phyloP scores from a whole-genome alignment of 2,329 filamentous ascomycete genomes.

The Neonectria faginata region DNA sequence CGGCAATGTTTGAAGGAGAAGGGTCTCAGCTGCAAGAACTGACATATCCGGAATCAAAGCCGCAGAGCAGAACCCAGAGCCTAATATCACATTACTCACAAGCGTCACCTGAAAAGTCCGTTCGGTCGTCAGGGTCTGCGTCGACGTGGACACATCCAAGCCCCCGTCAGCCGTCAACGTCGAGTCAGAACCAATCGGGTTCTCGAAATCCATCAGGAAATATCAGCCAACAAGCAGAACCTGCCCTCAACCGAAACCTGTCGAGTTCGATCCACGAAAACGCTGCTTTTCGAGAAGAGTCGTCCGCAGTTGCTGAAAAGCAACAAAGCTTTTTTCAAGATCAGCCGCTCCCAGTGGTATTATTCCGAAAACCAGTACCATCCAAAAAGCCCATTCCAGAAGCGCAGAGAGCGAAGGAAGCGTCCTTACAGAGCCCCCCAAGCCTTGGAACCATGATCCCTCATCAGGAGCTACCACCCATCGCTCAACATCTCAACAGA shows the following conservation, averaged over 20 bases:
- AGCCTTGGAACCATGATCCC: slow-evolving; percentile 55
- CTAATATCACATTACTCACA: slow-evolving; percentile 39
- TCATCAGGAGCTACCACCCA: slow-evolving; percentile 51
- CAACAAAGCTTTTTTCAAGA: neutral
- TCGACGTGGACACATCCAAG: slow-evolving; percentile 26
- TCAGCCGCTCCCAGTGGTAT: slow-evolving; percentile 10
- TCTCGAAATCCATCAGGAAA: slow-evolving; percentile 19
- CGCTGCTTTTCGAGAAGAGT: slow-evolving; percentile 30
- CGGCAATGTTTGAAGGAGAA: slow-evolving; percentile 62
- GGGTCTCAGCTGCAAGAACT: slow-evolving; percentile 12
- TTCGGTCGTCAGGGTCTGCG: slow-evolving; percentile 25
- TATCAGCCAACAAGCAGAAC: neutral
- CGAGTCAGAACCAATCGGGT: slow-evolving; percentile 17
- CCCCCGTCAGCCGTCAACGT: slow-evolving; percentile 14
- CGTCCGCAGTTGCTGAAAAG: slow-evolving; percentile 29
- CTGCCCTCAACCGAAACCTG: slow-evolving; percentile 19
- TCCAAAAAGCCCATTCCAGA: slow-evolving; percentile 27
- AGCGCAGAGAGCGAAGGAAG: slow-evolving; percentile 6
- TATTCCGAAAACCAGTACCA: slow-evolving; percentile 18
- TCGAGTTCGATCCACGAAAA: slow-evolving; percentile 36
- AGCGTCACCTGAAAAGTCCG: slow-evolving; percentile 22
- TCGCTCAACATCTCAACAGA: slow-evolving; percentile 54
- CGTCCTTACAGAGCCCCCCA: slow-evolving; percentile 38
- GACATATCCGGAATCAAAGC: slow-evolving; percentile 13
- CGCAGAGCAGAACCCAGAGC: slow-evolving; percentile 36